Base-by-base conservation (phyloP, 2,329 filamentous ascomycete species). In the Aureobasidium sp. region DNA sequence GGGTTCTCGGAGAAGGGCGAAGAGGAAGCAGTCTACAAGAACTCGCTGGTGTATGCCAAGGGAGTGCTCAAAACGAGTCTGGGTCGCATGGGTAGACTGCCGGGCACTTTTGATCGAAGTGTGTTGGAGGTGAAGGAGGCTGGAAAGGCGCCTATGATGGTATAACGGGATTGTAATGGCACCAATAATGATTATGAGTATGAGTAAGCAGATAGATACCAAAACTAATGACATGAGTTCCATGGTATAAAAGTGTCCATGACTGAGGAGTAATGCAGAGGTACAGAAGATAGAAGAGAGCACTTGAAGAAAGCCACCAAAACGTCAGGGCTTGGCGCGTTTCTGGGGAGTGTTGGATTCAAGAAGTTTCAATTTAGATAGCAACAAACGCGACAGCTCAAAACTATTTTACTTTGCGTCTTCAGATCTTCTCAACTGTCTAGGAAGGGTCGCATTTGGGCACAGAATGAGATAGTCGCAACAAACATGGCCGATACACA, bases 31-130 rank as follows among this genome's bases (percentile, higher is more conserved):
- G 67, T 61, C 55, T 74, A 68, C 67, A 67, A 65, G 9, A 70
- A 65, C 50, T 68, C 71, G 10, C 55, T 73, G 6, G 71, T 75
- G 48, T 71, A 73, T 68, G 70, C 73, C 5, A 68, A 64, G 45
- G 73, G 72, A 1, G 49, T 69, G 50, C 54, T 74, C 61, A 73
- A 67, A 67, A 73, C 71, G n/a, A 68, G 64, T 58, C 64, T 62
- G n/a, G 70, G 71, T 3, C 61, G 72, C 29, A 73, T 75, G 68
- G 66, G 54, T 14, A 61, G 49, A 34, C 13, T 61, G 37, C 44
- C 58, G 16, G 49, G 58, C 10, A 49, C 25, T 8, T 59, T 50
- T 14, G 45, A 49, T 16, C 21, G 57, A 27, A 49, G 41, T 16
- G 10, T 34, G 7, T 11, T 59, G 36, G 29, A 45, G 29, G 36